Percentiles rank a stretch among this genome's conserved stretches.
Conservation (phyloP, 2,329 filamentous ascomycete species). For the Cytospora piceicola region DNA sequence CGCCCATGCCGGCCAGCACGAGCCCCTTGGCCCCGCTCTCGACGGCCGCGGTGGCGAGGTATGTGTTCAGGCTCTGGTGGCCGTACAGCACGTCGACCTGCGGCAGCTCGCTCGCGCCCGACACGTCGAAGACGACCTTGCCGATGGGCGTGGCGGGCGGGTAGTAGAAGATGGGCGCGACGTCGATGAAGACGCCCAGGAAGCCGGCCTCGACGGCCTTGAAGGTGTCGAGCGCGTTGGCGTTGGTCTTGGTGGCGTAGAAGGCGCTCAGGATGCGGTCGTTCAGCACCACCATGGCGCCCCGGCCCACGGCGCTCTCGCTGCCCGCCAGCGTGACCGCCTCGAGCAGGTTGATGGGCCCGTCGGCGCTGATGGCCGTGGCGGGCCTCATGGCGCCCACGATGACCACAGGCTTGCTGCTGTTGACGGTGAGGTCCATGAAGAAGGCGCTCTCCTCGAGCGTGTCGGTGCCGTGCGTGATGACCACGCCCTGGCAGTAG, state of each 20-base stretch:
- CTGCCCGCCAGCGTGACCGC: constrained; percentile 60
- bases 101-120: constrained; percentile 46
- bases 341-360: constrained; percentile 64
- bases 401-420: constrained; percentile 61
- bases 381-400: constrained; percentile 67
- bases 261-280: constrained; percentile 63
- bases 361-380: constrained; percentile 65
- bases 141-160: constrained; percentile 53
- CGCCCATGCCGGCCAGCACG: constrained; percentile 59
- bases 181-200: constrained; percentile 61
- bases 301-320: constrained; percentile 51
- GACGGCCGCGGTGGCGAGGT: constrained; percentile 53
- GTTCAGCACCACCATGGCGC: constrained; percentile 64
- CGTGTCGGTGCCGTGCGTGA: constrained; percentile 69
- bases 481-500: constrained; percentile 54
- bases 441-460: constrained; percentile 68
- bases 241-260: constrained; percentile 65
- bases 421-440: constrained; percentile 60
- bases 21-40: constrained; percentile 56
- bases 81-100: constrained; percentile 61
- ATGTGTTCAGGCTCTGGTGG: constrained; percentile 56
- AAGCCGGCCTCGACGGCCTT: constrained; percentile 59
- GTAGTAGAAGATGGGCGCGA: constrained; percentile 64
- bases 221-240: constrained; percentile 67
- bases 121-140: constrained; percentile 49